Evolutionary conservation across 345 rosid genomes (phyloP), one percentile per base, ranked within the genome.

Genomic region (Syzygium grande): DNA sequence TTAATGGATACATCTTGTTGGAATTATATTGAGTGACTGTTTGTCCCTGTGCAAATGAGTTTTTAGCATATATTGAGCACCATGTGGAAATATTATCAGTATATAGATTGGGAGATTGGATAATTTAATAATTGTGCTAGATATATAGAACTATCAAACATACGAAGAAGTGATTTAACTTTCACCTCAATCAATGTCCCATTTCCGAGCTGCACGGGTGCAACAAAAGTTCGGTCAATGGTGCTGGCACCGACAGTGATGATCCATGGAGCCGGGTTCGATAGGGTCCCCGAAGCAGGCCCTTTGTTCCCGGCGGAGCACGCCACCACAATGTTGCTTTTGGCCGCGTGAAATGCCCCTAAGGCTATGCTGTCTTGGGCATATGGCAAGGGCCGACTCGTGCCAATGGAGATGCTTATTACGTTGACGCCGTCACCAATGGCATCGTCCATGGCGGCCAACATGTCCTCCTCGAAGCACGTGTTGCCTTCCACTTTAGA

Each of bases 371-470:
- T 84, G 34, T 96, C 99, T 7, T 92, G 23, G 3, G 49, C 15
- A 25, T 87, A 94, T 9, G 91, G 79, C 2, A 55, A 0, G 5
- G 94, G 93, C 0, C 11, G 12, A 0, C 3, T 1, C 3, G 89
- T 51, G 9, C 96, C 99, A 2, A 95, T 92, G 16, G 99, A 97
- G 52, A 94, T 84, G 88, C 99, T 96, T n/a, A 96, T 77, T 8
- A 97, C 91, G 58, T 96, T 89, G 59, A 97, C 95, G 1, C 99
- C 99, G 61, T 97, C 99, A 0, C 86, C 94, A 3, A 97, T 93
- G 87, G 99, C 99, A 17, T 95, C 97, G 51, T 97, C 99, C 1
- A 97, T 90, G 21, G 95, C 99, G 0, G 96, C 98, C 27, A 96
- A 91, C 96, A 97, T 94, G 87, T 96, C 99, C 49, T 87, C 97